These are phyloP conservation scores for Jaapia argillacea DNA, from an alignment of 768 basidiomycete species.

Conservation along the genomic window DNA sequence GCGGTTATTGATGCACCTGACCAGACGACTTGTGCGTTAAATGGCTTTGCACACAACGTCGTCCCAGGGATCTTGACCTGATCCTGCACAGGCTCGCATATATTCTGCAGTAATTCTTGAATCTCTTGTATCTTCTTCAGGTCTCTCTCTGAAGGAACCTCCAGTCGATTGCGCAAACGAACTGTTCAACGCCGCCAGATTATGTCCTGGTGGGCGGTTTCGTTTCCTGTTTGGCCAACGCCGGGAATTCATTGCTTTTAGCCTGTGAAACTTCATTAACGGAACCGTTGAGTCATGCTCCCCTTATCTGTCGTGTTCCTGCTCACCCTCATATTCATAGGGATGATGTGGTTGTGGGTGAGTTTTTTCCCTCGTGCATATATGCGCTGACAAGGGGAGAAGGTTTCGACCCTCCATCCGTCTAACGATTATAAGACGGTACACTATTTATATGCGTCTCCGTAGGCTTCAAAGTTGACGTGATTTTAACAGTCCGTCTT, in stretches of 20 bases:
- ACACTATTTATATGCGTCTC: constrained; percentile 28
- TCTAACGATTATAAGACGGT: constrained; percentile 91
- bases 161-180: constrained; percentile 81
- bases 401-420: constrained; percentile 79
- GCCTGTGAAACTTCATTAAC: constrained; percentile 75
- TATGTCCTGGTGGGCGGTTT: constrained; percentile 57
- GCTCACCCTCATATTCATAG: constrained; percentile 15
- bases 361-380: not conserved
- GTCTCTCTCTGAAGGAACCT: not conserved
- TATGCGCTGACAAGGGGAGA: constrained; percentile 1
- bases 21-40: constrained; percentile 45
- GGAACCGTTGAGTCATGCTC: constrained; percentile 50
- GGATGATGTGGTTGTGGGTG: constrained; percentile 54
- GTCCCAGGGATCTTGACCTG: not conserved
- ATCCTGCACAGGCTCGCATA: constrained; percentile 59
- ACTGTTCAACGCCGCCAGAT: constrained; percentile 62
- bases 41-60: constrained; percentile 2
- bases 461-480: too few relatives aligned
- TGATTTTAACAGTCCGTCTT: constrained; percentile 60
- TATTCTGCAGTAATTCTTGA: constrained; percentile 57
- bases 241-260: constrained; percentile 17
- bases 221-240: not conserved
- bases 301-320: not conserved
- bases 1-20: not conserved
- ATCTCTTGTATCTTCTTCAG: not conserved